Conservation (phyloP, 306 rosid genomes). For the Quercus wislizeni region DNA sequence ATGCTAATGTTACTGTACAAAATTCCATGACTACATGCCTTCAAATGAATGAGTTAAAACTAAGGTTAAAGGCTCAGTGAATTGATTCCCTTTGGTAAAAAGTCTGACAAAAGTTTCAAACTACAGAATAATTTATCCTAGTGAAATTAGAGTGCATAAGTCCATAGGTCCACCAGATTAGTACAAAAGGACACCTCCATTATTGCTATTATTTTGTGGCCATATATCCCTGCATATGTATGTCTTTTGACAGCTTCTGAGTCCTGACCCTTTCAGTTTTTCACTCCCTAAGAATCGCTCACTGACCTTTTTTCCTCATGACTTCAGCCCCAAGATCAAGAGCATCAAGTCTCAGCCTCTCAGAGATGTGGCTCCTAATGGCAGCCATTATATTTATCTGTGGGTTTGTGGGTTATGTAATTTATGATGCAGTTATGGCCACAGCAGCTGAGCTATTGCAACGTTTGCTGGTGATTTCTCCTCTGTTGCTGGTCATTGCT, state of each 20-base stretch:
- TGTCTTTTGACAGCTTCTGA: not conserved
- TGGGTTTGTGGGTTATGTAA: constrained; percentile 46
- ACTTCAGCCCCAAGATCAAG: constrained; percentile 39
- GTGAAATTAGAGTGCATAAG: not conserved
- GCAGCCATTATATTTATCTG: constrained; percentile 29
- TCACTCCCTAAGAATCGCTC: constrained; percentile 3
- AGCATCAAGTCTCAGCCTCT: constrained; percentile 37
- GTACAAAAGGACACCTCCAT: constrained; percentile 10
- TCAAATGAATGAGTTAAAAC: not conserved
- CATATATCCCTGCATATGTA: not conserved
- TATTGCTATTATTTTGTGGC: not conserved
- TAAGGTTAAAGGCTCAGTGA: not conserved
- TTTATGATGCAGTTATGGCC: constrained; percentile 63
- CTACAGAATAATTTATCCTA: not conserved
- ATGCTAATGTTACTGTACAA: not conserved
- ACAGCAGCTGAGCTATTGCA: constrained; percentile 67
- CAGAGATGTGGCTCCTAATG: constrained; percentile 51
- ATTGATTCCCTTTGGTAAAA: not conserved
- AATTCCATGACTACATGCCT: not conserved
- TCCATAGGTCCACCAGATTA: constrained; percentile 10
- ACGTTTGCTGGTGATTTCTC: constrained; percentile 63
- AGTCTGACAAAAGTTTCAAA: not conserved
- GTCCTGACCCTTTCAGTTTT: not conserved
- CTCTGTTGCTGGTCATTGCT: constrained; percentile 52
- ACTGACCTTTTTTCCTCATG: constrained; percentile 19